Evolutionary conservation across 768 basidiomycete species (phyloP), one percentile per base, ranked within the genome.

Genomic region (Russula compacta): DNA sequence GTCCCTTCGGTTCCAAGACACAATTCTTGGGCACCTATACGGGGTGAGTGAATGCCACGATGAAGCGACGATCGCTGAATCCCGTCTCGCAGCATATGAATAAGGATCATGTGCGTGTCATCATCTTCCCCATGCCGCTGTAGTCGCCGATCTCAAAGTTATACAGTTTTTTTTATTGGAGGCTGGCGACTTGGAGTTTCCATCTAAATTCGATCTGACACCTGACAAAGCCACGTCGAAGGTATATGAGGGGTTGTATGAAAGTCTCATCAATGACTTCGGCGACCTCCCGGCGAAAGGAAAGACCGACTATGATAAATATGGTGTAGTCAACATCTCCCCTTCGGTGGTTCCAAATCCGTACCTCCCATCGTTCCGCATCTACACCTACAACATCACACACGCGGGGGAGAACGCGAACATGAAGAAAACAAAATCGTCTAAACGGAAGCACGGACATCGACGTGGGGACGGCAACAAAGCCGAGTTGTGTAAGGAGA

Each of bases 301-400:
- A 17, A 77, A 79, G 56, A 67, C 81, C 44, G 80, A 86, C 68
- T 69, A 83, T 65, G 84, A 82, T 66, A 77, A 86, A 63, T 91
- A 86, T 67, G 83, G 82, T 4, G 83, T 89, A 39, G 80, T 92
- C 63, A 92, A 90, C 69, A 87, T 92, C 32, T 80, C 81, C 39
- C 89, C 93, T 5, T 82, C 89, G 38, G 83, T 93, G 21, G 87
- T 94, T 58, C 92, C 92, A n/a, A 91, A 91, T 60, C 85, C 85
- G 17, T 97, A 89, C 73, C 72, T 89, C 51, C 91, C 94, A 3
- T 80, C 85, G 15, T 83, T 94, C 68, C 77, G 92, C 66, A 78
- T 94, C 12, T 95, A 84, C 74, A 77, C 83, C 66, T 95, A 92
- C 78, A 95, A 95, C 70, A 75, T 81, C 24, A 83, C 85, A 1